Conservation (phyloP, 75 land plant genomes). For the Pseudotsuga menziesii region DNA sequence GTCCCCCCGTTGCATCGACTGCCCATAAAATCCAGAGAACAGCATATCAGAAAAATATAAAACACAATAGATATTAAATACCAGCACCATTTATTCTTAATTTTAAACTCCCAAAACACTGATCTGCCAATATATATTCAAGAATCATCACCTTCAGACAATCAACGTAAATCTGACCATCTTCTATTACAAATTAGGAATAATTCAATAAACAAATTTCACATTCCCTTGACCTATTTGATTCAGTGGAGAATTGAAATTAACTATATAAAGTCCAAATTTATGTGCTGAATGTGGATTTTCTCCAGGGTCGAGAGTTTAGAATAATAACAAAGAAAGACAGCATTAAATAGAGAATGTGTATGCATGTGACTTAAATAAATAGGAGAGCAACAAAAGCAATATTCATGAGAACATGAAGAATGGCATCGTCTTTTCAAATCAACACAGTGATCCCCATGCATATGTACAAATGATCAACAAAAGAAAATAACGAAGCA, state of each 20-base stretch:
- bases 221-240: background rate
- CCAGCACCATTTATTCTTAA: background rate
- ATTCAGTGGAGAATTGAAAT: background rate
- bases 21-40: slow-evolving; percentile 16
- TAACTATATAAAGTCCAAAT: background rate
- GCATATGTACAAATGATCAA: too few relatives aligned
- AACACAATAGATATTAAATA: background rate
- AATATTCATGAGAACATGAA: too few relatives aligned
- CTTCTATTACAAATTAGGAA: background rate
- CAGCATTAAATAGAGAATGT: too few relatives aligned
- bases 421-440: too few relatives aligned
- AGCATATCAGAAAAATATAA: background rate
- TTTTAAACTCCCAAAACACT: background rate
- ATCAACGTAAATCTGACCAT: background rate
- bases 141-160: background rate
- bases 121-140: background rate
- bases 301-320: too few relatives aligned
- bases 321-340: too few relatives aligned
- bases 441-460: too few relatives aligned
- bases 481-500: too few relatives aligned
- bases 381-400: too few relatives aligned
- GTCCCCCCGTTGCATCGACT: slow-evolving; percentile 89
- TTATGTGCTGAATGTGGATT: background rate
- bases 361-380: too few relatives aligned
- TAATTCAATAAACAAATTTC: background rate